These are phyloP conservation scores for Penicillium fuscoglaucum DNA, from an alignment of 2,329 filamentous ascomycete genomes.

Conservation along the genomic window DNA sequence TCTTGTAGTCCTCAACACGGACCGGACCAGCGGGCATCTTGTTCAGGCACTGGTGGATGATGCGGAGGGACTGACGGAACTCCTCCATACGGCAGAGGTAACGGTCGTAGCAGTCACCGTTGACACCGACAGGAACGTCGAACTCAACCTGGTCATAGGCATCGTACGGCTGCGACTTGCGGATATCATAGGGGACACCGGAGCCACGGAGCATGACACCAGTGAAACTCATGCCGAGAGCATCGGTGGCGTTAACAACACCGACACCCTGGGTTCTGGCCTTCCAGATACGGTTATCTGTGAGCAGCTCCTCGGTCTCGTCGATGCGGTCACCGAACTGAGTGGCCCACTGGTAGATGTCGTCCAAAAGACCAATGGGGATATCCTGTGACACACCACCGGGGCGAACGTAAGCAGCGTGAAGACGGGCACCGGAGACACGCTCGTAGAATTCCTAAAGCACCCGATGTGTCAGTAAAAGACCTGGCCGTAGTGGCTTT, in stretches of 20 bases:
- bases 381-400: conserved; percentile 96
- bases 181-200: conserved; percentile 92
- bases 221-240: conserved; percentile 94
- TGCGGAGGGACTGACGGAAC: conserved; percentile 95
- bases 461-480: conserved; percentile 20
- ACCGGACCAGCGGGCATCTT: conserved; percentile 96
- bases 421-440: conserved; percentile 94
- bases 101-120: conserved; percentile 98
- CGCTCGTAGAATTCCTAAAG: conserved; percentile 97
- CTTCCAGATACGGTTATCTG: conserved; percentile 99
- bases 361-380: conserved; percentile 88
- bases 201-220: conserved; percentile 98
- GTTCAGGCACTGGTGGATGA: conserved; percentile 98
- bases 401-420: conserved; percentile 94
- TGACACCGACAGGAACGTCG: conserved; percentile 92
- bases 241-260: conserved; percentile 86
- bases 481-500: neutral
- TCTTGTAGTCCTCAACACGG: conserved; percentile 98
- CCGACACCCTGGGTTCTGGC: conserved; percentile 87
- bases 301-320: conserved; percentile 97
- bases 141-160: conserved; percentile 98
- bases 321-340: conserved; percentile 98
- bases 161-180: conserved; percentile 96
- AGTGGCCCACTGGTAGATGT: conserved; percentile 99
- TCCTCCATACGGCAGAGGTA: conserved; percentile 99